Conservation (phyloP, 306 rosid genomes). For the Quercus cerris region DNA sequence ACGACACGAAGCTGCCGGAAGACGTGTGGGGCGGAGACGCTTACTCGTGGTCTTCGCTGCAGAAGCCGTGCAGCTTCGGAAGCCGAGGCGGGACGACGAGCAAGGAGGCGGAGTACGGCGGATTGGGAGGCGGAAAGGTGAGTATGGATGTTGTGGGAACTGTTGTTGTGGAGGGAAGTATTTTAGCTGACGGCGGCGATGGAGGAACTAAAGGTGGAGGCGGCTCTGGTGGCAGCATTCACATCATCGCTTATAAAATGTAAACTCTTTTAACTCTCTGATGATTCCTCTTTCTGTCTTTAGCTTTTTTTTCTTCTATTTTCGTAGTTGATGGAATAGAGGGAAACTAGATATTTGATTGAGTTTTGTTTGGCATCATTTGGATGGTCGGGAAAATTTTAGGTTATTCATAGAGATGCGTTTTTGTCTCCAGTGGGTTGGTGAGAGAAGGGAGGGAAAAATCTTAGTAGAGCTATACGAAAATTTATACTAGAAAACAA, state of each 20-base stretch:
- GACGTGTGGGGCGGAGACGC: constrained; percentile 99
- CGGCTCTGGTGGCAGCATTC: constrained; percentile 97
- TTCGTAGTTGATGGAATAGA: not conserved
- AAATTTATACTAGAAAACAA: no score
- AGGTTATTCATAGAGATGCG: not conserved
- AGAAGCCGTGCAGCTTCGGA: constrained; percentile 73
- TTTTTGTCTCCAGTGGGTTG: not conserved
- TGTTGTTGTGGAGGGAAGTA: constrained; percentile 70
- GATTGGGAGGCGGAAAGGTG: constrained; percentile 85
- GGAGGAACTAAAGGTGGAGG: constrained; percentile 93
- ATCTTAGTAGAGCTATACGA: not conserved
- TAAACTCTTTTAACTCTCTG: constrained; percentile 23
- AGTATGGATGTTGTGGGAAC: constrained; percentile 32
- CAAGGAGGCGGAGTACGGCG: constrained; percentile 80
- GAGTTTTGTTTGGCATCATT: not conserved
- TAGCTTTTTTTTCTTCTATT: not conserved
- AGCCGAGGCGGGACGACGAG: constrained; percentile 84
- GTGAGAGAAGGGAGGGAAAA: not conserved
- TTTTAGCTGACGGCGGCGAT: constrained; percentile 84
- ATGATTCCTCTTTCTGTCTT: not conserved
- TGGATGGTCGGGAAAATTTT: not conserved
- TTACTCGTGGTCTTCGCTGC: constrained; percentile 84
- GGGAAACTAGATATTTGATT: not conserved
- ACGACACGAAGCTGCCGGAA: constrained; percentile 80
- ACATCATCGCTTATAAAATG: constrained; percentile 86